Evolutionary conservation across 306 rosid genomes (phyloP).

Genomic region (Trifolium repens): DNA sequence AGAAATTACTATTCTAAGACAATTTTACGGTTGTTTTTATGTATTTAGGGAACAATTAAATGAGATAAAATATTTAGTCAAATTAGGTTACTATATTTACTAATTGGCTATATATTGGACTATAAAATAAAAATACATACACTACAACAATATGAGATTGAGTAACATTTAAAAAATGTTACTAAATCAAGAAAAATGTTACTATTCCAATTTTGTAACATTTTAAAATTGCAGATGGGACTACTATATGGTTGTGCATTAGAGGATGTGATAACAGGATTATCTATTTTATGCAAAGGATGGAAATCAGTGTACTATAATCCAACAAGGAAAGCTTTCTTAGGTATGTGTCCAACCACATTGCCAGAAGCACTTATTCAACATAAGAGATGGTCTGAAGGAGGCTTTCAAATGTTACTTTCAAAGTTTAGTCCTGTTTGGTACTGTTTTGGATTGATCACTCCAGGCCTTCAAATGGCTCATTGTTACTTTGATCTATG

Average conservation of each 20-base stretch:
- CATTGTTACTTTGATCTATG: slow-evolving; percentile 58
- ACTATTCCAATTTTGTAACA: too few species aligned
- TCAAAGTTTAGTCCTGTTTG: slow-evolving; percentile 60
- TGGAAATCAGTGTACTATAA: slow-evolving; percentile 71
- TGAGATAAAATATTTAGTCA: too few species aligned
- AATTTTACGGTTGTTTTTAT: too few species aligned
- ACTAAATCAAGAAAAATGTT: too few species aligned
- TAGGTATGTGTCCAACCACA: slow-evolving; percentile 58
- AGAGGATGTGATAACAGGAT: slow-evolving; percentile 48
- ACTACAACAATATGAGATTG: too few species aligned
- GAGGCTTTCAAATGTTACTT: slow-evolving; percentile 42
- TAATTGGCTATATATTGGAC: too few species aligned
- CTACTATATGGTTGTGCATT: not conserved
- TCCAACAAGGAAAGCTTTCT: slow-evolving; percentile 60
- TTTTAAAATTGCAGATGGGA: slow-evolving; percentile 30
- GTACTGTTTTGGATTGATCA: slow-evolving; percentile 55
- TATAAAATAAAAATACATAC: too few species aligned
- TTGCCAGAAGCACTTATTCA: slow-evolving; percentile 57
- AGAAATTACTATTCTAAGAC: too few species aligned
- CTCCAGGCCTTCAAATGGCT: slow-evolving; percentile 60
- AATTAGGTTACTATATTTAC: too few species aligned
- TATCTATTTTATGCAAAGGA: slow-evolving; percentile 57
- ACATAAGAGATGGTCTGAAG: slow-evolving; percentile 77
- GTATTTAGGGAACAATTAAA: too few species aligned
- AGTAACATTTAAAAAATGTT: too few species aligned